A percentile compares a stretch with the other conserved stretches of the same genome.
Evolutionary conservation across 495 filamentous ascomycete species (phyloP).

Genomic region (Tuber calosporum): DNA sequence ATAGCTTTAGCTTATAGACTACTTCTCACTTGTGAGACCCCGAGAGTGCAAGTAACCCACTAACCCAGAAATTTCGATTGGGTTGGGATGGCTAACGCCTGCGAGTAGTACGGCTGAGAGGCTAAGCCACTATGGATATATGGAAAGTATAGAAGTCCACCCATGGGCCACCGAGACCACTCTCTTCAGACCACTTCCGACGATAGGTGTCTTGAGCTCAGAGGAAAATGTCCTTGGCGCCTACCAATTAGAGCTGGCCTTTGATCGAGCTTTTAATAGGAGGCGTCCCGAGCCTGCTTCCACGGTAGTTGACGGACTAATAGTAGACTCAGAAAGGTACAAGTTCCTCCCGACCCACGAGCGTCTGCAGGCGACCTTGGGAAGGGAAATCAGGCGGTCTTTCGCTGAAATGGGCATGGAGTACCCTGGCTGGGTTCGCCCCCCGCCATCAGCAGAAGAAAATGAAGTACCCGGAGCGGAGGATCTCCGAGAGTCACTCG

Average conservation of each 20-base stretch:
- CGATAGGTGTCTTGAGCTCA: background rate
- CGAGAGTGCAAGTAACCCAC: conserved; percentile 15
- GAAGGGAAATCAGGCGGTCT: background rate
- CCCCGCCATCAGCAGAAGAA: background rate
- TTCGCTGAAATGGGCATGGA: background rate
- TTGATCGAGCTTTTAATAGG: background rate
- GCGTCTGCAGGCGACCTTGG: background rate
- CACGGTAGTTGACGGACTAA: background rate
- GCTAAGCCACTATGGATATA: conserved; percentile 31
- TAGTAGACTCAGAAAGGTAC: background rate
- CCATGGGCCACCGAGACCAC: conserved; percentile 26
- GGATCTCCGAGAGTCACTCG: background rate
- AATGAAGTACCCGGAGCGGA: background rate
- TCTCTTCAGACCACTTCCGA: conserved; percentile 25
- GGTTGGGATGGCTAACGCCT: background rate
- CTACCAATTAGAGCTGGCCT: background rate
- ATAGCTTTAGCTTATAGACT: conserved; percentile 26
- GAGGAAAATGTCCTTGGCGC: background rate
- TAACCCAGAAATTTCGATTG: background rate
- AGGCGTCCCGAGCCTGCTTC: background rate
- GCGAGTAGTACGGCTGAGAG: conserved; percentile 21
- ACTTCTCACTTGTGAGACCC: conserved; percentile 23
- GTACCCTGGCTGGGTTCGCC: background rate
- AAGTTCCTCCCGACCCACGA: background rate
- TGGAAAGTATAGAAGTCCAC: conserved; percentile 9